These are phyloP conservation scores for Trichodelitschia bisporula DNA, from an alignment of 495 filamentous ascomycete genomes.

Conservation along the genomic window DNA sequence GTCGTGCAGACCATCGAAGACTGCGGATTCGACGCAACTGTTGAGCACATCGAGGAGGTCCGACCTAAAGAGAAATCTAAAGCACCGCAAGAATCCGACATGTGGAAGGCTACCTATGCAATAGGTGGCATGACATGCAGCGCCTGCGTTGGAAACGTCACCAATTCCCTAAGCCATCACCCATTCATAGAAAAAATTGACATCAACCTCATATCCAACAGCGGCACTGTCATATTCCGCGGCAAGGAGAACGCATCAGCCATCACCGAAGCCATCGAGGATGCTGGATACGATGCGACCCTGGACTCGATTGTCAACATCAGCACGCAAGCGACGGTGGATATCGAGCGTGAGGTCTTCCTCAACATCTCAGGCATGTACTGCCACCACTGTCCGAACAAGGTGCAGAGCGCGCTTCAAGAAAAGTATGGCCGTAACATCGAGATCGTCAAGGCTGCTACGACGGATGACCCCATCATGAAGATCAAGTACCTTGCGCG, in stretches of 20 bases:
- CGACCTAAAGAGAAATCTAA: background rate
- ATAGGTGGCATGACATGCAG: slow-evolving; percentile 74
- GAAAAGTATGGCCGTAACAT: slow-evolving; percentile 21
- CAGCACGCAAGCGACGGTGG: background rate
- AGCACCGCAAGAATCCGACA: slow-evolving; percentile 2
- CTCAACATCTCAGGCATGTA: slow-evolving; percentile 66
- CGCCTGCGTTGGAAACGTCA: slow-evolving; percentile 43
- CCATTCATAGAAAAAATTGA: slow-evolving; percentile 36
- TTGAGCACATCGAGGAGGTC: slow-evolving; percentile 20
- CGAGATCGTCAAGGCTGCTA: slow-evolving; percentile 24
- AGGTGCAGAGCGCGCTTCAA: slow-evolving; percentile 28
- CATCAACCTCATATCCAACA: slow-evolving; percentile 52
- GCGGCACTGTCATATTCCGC: slow-evolving; percentile 12
- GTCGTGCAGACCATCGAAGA: slow-evolving; percentile 26
- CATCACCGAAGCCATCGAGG: slow-evolving; percentile 48
- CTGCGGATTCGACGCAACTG: slow-evolving; percentile 27
- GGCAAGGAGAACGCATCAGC: slow-evolving; percentile 25
- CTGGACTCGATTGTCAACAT: slow-evolving; percentile 24
- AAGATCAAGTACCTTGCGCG: slow-evolving; percentile 45
- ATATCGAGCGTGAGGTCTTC: slow-evolving; percentile 27
- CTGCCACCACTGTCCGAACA: slow-evolving; percentile 57
- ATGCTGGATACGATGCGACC: slow-evolving; percentile 51
- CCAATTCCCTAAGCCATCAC: slow-evolving; percentile 32
- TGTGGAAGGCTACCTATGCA: slow-evolving; percentile 30
- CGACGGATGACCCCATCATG: slow-evolving; percentile 34